A percentile compares a stretch with the other conserved stretches of the same genome.
Conservation (phyloP, 805 yeast genomes). For the Candida chauliodis region DNA sequence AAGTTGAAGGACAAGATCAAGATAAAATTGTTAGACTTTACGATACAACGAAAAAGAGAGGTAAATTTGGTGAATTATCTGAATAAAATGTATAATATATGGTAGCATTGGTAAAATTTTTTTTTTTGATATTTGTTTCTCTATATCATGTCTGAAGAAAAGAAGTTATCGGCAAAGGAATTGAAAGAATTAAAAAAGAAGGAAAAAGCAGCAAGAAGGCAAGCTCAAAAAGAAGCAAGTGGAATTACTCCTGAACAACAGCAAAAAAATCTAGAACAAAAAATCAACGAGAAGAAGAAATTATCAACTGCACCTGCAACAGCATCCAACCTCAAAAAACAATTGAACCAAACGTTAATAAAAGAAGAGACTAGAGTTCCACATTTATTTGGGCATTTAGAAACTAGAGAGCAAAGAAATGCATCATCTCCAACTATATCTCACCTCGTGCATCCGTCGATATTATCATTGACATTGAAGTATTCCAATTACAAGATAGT, state of each 20-base stretch:
- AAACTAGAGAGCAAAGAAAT: constrained; percentile 72
- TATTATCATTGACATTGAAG: constrained; percentile 72
- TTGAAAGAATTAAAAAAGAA: constrained; percentile 81
- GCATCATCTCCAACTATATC: constrained; percentile 54
- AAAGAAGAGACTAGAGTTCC: constrained; percentile 44
- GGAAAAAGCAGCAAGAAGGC: constrained; percentile 89
- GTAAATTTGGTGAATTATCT: constrained; percentile 24
- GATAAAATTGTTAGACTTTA: constrained; percentile 88
- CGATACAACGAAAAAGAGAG: constrained; percentile 86
- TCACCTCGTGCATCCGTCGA: constrained; percentile 81
- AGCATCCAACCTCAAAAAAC: constrained; percentile 49
- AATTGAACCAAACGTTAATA: constrained; percentile 48
- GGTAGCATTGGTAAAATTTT: constrained; percentile 3
- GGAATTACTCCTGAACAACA: constrained; percentile 52
- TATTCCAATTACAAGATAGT: constrained; percentile 81
- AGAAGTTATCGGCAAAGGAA: constrained; percentile 64
- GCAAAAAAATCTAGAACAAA: constrained; percentile 38
- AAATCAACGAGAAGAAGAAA: constrained; percentile 38
- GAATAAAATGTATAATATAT: background rate
- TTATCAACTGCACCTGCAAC: constrained; percentile 44
- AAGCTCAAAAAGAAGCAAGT: constrained; percentile 74
- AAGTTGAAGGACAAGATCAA: constrained; percentile 86
- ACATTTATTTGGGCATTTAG: constrained; percentile 73
- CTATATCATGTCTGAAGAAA: constrained; percentile 5
- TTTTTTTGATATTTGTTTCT: background rate